Evolutionary conservation across 2,329 filamentous ascomycete genomes (phyloP).

Genomic region (Penicillium crustosum): DNA sequence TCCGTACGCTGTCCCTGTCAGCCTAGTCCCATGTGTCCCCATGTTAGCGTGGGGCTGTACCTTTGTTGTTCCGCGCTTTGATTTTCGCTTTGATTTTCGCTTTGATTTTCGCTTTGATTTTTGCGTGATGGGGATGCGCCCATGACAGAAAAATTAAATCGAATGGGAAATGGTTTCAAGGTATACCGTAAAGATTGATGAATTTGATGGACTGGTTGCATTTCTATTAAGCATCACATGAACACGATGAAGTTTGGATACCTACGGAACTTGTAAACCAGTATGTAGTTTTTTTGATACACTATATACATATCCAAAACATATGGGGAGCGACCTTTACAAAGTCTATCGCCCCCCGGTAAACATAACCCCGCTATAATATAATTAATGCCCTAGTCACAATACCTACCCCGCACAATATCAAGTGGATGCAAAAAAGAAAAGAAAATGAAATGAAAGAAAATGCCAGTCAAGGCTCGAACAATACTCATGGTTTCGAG

Average conservation of each 20-base stretch:
- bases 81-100: too few relatives aligned
- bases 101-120: too few relatives aligned
- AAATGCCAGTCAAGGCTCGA: conserved; percentile 1
- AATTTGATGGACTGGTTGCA: neutral
- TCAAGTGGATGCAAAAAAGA: neutral
- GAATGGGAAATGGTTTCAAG: neutral
- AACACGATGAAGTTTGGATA: neutral
- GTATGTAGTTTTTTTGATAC: neutral
- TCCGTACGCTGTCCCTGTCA: too few relatives aligned
- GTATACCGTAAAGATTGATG: neutral
- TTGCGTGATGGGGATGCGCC: neutral
- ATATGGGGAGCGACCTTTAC: neutral
- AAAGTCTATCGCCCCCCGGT: neutral
- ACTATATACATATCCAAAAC: conserved; percentile 7
- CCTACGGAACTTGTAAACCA: neutral
- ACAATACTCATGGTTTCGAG: conserved; percentile 37
- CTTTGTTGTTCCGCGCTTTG: neutral
- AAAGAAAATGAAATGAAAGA: neutral
- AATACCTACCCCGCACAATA: neutral
- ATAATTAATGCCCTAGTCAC: neutral
- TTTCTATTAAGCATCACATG: neutral
- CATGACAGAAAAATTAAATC: neutral
- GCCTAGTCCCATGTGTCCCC: too few relatives aligned
- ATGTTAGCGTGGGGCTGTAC: neutral
- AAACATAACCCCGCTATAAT: neutral